Base-by-base conservation (phyloP, 768 basidiomycete genomes). In the Suillus luteus region DNA sequence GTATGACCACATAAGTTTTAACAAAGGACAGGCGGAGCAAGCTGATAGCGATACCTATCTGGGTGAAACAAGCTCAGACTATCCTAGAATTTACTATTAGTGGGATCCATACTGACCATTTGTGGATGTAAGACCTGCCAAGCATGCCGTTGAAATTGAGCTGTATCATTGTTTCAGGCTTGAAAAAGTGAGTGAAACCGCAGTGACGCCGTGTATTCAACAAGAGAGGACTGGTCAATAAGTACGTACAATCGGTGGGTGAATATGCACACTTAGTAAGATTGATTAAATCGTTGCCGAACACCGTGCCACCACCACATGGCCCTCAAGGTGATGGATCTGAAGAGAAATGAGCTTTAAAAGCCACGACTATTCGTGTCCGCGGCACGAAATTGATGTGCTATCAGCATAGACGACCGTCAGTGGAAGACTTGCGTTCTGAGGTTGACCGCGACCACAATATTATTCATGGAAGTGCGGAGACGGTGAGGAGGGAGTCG, bases 321-420 rank as follows among this genome's bases (percentile, higher is more conserved):
- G 8, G 6, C 7, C 6, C 33, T 1, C 33, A 35, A 35, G 8
- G 27, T 27, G 27, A 27, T 27, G 27, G 33, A 35, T 7, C 7
- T 7, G 17, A 51, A 51, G 90, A 86, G 91, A 88, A 60, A 89
- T 74, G 60, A 92, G 11, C 22, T 48, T 24, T 24, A 5, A 24
- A 15, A 24, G 7, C 73, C 10, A 92, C 90, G 44, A 4, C 10
- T 24, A 27, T 40, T 41, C 38, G 24, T 58, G 10, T 89, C 65
- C 84, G 85, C 55, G 80, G 80, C 48, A 89, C 85, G 57, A 93
- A 8, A 24, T 24, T 12, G 24, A 79, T 37, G 85, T 80, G 35
- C 80, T 72, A 74, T 93, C 88, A 75, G 91, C 57, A 93, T 83
- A 35, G 87, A 85, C 2, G 10, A 55, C 40, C 4, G 31, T 31